Percentiles rank a stretch among this genome's conserved stretches.
Conservation (phyloP, 306 rosid genomes). For the Begonia masoniana region DNA sequence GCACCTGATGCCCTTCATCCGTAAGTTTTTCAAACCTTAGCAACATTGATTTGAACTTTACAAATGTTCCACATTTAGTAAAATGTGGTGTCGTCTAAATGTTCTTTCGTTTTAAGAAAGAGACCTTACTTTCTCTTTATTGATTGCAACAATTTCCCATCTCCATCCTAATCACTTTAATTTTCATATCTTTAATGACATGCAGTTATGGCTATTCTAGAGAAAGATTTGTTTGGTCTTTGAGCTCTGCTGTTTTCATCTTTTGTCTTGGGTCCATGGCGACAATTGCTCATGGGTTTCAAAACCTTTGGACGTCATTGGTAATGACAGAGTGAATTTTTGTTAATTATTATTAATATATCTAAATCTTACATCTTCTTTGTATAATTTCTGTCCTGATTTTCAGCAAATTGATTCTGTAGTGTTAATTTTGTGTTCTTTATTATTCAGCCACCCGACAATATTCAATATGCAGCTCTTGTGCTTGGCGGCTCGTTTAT, state of each 20-base stretch:
- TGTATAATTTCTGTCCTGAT: neutral
- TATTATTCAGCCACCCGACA: slow-evolving; percentile 73
- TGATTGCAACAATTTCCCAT: no score
- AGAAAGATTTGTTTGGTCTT: slow-evolving; percentile 99
- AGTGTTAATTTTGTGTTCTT: slow-evolving; percentile 3
- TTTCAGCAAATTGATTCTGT: neutral
- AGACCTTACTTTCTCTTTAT: no score
- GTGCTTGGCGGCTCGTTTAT: slow-evolving; percentile 87
- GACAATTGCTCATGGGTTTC: slow-evolving; percentile 84
- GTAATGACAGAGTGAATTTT: slow-evolving; percentile 20
- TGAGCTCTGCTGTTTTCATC: slow-evolving; percentile 97
- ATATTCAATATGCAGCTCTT: slow-evolving; percentile 66
- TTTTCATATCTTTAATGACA: slow-evolving; percentile 10
- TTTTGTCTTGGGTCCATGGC: slow-evolving; percentile 99
- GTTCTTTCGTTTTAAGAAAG: neutral
- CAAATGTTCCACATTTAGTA: no score
- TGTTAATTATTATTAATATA: neutral
- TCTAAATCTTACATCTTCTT: neutral
- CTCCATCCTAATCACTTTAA: no score
- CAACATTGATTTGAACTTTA: neutral
- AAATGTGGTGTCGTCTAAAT: neutral
- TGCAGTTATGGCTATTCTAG: slow-evolving; percentile 93
- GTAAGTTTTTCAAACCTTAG: slow-evolving; percentile 37
- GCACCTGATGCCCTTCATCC: slow-evolving; percentile 98
- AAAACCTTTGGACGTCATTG: slow-evolving; percentile 88